phyloP scores from a whole-genome alignment of 148 eudicot genomes.

The Rhododendron ferrugineum region DNA sequence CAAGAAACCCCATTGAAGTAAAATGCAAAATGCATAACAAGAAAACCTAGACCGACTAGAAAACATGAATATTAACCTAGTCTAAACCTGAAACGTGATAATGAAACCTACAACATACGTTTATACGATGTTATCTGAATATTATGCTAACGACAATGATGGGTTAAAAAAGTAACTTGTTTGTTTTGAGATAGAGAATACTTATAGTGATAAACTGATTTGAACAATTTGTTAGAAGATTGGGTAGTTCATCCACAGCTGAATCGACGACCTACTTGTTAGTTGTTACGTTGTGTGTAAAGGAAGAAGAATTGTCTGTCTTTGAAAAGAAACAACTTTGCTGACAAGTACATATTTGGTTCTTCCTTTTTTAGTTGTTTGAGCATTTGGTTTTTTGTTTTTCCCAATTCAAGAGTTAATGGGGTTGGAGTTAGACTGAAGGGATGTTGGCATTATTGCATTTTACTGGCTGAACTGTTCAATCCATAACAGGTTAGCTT shows the following conservation, averaged over 20 bases:
- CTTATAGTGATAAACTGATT: background rate
- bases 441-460: background rate
- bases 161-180: too few species aligned
- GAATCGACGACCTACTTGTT: background rate
- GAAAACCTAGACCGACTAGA: background rate
- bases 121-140: background rate
- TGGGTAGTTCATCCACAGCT: background rate
- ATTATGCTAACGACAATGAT: background rate
- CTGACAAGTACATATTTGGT: background rate
- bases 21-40: background rate
- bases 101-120: background rate
- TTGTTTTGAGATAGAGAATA: background rate
- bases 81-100: background rate
- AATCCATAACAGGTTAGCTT: background rate
- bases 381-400: background rate
- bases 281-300: background rate
- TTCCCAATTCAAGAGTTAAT: background rate
- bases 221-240: background rate
- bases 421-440: background rate
- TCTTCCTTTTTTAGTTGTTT: background rate
- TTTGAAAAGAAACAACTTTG: background rate
- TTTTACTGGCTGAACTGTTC: background rate
- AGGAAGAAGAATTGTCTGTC: background rate
- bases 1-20: background rate
- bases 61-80: background rate